Evolutionary conservation across 805 yeast species (phyloP).

Genomic region (Candida tibetensis): DNA sequence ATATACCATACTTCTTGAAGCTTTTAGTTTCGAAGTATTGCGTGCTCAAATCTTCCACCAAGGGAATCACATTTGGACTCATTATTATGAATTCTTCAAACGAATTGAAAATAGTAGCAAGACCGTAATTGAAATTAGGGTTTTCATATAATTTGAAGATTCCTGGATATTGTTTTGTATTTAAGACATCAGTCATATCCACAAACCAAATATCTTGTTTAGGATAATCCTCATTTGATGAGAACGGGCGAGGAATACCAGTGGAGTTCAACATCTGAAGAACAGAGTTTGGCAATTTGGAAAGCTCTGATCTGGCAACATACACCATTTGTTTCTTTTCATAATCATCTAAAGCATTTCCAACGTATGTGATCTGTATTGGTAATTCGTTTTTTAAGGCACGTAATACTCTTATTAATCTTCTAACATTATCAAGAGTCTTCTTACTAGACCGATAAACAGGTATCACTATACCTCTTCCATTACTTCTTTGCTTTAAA

Average conservation of each 20-base stretch:
- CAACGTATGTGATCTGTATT: conserved; percentile 22
- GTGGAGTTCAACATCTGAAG: neutral
- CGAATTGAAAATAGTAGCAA: conserved; percentile 30
- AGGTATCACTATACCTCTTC: conserved; percentile 34
- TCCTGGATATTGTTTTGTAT: conserved; percentile 7
- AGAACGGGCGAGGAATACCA: neutral
- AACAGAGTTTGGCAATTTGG: neutral
- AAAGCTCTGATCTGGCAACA: conserved; percentile 7
- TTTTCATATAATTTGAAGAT: neutral
- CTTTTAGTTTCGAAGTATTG: conserved; percentile 17
- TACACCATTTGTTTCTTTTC: conserved; percentile 10
- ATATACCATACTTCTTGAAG: conserved; percentile 22
- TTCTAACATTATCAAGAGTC: conserved; percentile 18
- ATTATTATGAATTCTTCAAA: conserved; percentile 31
- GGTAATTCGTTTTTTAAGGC: conserved; percentile 28
- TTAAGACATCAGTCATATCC: conserved; percentile 19
- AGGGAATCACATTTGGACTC: conserved; percentile 26
- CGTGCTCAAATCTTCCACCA: conserved; percentile 13
- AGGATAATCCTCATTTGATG: conserved; percentile 10
- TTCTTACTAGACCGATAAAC: conserved; percentile 15
- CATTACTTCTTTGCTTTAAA: conserved; percentile 15
- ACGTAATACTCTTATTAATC: conserved; percentile 25
- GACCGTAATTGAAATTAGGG: conserved; percentile 13
- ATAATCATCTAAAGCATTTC: conserved; percentile 11
- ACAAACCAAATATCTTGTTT: conserved; percentile 28